These are phyloP conservation scores for Centaurea solstitialis DNA, from an alignment of 129 eudicot species.

Conservation along the genomic window DNA sequence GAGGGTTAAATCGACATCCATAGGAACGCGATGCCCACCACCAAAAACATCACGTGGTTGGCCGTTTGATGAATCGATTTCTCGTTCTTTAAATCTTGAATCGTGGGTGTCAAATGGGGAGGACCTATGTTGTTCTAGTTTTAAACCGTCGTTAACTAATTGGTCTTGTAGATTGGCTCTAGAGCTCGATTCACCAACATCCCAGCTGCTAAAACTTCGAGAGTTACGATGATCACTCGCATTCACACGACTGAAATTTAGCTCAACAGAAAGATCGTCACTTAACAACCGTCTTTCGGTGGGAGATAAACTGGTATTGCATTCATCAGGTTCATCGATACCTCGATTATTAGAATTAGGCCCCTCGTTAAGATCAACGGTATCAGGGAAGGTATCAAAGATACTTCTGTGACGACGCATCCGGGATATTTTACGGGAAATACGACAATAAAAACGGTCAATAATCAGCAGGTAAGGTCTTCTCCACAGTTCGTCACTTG, in stretches of 20 bases:
- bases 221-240: slow-evolving; percentile 30
- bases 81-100: slow-evolving; percentile 35
- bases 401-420: slow-evolving; percentile 58
- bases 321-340: slow-evolving; percentile 44
- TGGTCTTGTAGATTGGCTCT: slow-evolving; percentile 43
- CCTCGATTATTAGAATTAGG: slow-evolving; percentile 38
- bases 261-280: slow-evolving; percentile 43
- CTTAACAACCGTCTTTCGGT: slow-evolving; percentile 54
- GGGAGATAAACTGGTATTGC: slow-evolving; percentile 51
- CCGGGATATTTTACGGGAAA: slow-evolving; percentile 9
- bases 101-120: slow-evolving; percentile 30
- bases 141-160: slow-evolving; percentile 24
- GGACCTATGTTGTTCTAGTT: slow-evolving; percentile 35
- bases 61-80: slow-evolving; percentile 32
- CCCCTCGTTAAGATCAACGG: slow-evolving; percentile 67
- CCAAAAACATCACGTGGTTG: slow-evolving; percentile 12
- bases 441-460: not conserved
- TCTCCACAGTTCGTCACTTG: not conserved
- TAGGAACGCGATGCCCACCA: slow-evolving; percentile 20
- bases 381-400: slow-evolving; percentile 46
- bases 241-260: slow-evolving; percentile 14
- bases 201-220: slow-evolving; percentile 54
- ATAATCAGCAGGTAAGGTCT: not conserved
- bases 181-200: slow-evolving; percentile 80
- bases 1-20: slow-evolving; percentile 36